Evolutionary conservation across 2,329 filamentous ascomycete genomes (phyloP), one percentile per base, ranked within the genome.

Genomic region (Clonostachys chloroleuca): DNA sequence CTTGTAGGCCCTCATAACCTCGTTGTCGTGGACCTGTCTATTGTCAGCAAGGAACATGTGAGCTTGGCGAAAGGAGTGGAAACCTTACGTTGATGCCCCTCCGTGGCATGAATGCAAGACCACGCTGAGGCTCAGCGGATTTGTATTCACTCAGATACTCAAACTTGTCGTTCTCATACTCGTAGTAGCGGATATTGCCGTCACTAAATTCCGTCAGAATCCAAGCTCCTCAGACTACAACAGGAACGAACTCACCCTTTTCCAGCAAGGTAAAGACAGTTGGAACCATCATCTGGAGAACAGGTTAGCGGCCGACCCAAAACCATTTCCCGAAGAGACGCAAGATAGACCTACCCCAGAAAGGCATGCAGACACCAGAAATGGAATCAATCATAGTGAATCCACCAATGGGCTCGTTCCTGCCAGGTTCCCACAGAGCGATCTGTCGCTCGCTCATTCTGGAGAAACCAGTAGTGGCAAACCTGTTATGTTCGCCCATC

Each of bases 151-250:
- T 95, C 47, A 99, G 75, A 69, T 89, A 96, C 70, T 99, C 92
- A 64, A 99, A 96, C 70, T 96, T 96, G 77, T 97, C 92, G 70
- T 97, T 95, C 64, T 95, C 89, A 62, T 95, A 95, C 70, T 99
- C 94, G 67, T 89, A 99, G 78, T 99, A 99, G 54, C 94, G 92
- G 63, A 99, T 99, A 70, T 99, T 99, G 61, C 94, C 94, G 64
- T 99, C 94, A 68, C 89, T 94, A 52, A 14, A 33, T 12, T 53
- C n/a, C 18, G 55, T 58, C 35, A 57, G 48, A 13, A 10, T 46
- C 20, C 5, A 33, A n/a, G 7, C 17, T 34, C 14, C 10, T 30
- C 16, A 30, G 36, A 40, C 14, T 6, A 13, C n/a, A n/a, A 7
- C 24, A n/a, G 14, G 17, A 17, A n/a, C 43, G 42, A n/a, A 70